Evolutionary conservation across 2,329 filamentous ascomycete genomes (phyloP).

Genomic region (Pseudogymnoascus destructans): DNA sequence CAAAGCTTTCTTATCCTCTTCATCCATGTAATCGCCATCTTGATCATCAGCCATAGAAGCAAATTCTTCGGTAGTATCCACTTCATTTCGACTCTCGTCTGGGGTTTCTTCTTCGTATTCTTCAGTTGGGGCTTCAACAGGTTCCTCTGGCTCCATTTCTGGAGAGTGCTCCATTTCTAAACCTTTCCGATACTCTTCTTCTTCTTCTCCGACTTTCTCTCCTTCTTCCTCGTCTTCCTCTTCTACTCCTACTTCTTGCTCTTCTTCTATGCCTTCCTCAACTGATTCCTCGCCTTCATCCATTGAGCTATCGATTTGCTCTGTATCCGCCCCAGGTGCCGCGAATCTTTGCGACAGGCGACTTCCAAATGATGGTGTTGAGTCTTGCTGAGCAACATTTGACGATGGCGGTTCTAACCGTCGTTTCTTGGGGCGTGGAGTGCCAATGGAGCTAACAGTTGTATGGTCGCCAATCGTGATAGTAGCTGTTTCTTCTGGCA

Average conservation of each 20-base stretch:
- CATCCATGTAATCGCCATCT: constrained; percentile 22
- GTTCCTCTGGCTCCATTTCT: constrained; percentile 7
- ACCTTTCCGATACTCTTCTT: constrained; percentile 11
- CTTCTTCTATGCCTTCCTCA: constrained; percentile 11
- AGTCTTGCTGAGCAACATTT: constrained; percentile 6
- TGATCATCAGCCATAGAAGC: constrained; percentile 12
- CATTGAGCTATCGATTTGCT: background rate
- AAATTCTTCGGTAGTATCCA: background rate
- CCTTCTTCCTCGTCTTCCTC: constrained; percentile 11
- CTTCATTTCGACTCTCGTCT: constrained; percentile 1
- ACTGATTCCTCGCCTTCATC: constrained; percentile 10
- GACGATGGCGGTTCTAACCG: constrained; percentile 11
- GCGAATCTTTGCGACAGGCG: constrained; percentile 23
- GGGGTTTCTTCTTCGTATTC: constrained; percentile 12
- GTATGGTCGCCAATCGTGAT: constrained; percentile 26
- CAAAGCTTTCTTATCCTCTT: constrained; percentile 22
- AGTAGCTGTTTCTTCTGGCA: constrained; percentile 22
- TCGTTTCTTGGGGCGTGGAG: constrained; percentile 19
- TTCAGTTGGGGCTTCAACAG: background rate
- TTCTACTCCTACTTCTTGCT: constrained; percentile 15
- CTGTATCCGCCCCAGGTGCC: constrained; percentile 16
- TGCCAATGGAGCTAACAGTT: constrained; percentile 23
- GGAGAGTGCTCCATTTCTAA: background rate
- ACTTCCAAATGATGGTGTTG: constrained; percentile 22
- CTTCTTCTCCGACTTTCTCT: constrained; percentile 9